These are phyloP conservation scores for Xylaria sp. DNA, from an alignment of 495 filamentous ascomycete species.

Conservation along the genomic window DNA sequence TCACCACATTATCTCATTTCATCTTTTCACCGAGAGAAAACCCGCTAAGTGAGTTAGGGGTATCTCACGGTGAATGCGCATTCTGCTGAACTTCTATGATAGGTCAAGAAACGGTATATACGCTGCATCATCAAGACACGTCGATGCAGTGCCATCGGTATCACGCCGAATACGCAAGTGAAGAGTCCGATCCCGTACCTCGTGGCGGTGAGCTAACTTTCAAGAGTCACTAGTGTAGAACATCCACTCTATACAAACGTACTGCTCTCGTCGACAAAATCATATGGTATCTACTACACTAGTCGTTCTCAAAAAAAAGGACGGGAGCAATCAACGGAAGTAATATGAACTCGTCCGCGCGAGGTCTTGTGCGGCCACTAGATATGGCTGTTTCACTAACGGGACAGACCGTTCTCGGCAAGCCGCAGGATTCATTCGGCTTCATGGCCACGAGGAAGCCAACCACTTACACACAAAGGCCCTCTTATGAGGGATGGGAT, in stretches of 20 bases:
- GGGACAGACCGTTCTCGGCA: background rate
- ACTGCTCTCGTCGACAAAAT: background rate
- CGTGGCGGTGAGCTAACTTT: background rate
- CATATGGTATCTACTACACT: background rate
- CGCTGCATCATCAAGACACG: background rate
- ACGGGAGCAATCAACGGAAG: background rate
- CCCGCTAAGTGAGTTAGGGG: background rate
- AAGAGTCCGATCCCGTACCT: background rate
- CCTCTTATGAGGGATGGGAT: background rate
- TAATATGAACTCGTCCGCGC: background rate
- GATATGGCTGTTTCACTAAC: background rate
- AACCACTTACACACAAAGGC: background rate
- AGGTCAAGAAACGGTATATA: conserved; percentile 1
- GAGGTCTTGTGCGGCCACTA: background rate
- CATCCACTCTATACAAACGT: background rate
- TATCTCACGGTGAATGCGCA: background rate
- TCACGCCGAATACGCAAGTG: background rate
- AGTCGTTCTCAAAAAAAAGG: background rate
- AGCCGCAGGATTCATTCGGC: background rate
- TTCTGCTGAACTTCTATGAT: background rate
- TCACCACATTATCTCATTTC: background rate
- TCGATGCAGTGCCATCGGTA: conserved; percentile 8
- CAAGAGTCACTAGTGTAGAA: background rate
- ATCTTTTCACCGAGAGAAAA: background rate
- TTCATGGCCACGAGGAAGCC: background rate